Conservation (phyloP, 768 basidiomycete species). For the Pholiota molesta region DNA sequence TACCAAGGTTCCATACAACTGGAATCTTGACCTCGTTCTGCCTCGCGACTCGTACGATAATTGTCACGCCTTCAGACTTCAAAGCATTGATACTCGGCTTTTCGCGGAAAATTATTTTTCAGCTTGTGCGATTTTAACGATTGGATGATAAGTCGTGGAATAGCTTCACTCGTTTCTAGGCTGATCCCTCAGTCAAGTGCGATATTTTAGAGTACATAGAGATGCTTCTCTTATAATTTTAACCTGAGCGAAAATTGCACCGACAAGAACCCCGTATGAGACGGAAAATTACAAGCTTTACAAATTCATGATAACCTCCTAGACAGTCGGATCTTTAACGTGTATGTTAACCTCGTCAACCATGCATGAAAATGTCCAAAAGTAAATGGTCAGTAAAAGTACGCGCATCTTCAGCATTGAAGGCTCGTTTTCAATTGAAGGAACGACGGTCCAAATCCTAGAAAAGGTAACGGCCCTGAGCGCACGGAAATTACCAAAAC, state of each 20-base stretch:
- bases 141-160: background rate
- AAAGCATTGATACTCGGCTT: background rate
- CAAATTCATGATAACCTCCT: background rate
- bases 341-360: background rate
- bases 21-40: background rate
- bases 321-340: background rate
- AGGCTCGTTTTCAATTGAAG: background rate
- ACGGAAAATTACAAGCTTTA: background rate
- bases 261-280: conserved; percentile 1
- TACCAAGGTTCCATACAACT: background rate
- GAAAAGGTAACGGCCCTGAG: conserved; percentile 2
- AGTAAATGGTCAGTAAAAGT: background rate
- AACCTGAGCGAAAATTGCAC: background rate
- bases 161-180: background rate
- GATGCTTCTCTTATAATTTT: background rate
- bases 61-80: background rate
- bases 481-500: background rate
- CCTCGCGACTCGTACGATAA: background rate
- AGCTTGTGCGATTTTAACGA: background rate
- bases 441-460: background rate
- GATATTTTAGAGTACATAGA: background rate
- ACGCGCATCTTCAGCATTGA: background rate
- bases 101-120: background rate
- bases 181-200: background rate
- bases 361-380: too few relatives aligned